Evolutionary conservation across 2,329 filamentous ascomycete species (phyloP), one percentile per base, ranked within the genome.

Genomic region (Alternaria brassicae): DNA sequence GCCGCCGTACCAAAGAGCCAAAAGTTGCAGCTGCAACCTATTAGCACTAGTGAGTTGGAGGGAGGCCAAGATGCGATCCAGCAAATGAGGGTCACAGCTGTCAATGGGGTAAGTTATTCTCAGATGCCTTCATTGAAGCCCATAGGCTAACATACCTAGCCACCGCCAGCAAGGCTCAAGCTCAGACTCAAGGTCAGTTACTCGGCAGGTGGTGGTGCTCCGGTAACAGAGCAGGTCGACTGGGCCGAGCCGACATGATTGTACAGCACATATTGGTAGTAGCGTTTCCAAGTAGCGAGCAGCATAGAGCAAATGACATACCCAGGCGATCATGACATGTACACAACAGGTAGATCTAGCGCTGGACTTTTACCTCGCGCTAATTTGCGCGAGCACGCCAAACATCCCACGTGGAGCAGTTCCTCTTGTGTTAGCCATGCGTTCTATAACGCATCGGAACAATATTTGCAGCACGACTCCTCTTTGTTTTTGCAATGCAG

Each of bases 1-100:
- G 95, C 94, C 41, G 95, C 95, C 1, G 95, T 99, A 53, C 95
- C 95, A 8, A 99, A 98, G 81, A 92, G 91, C 42, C 95, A 99
- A 80, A 97, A 95, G 77, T 81, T 99, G 71, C 93, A 97, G 76
- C 81, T 99, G 66, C 90, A 96, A 76, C 92, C 90, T 58, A 97
- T 99, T 67, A 96, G 92, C 67, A 91, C 87, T 65, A 81, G 89
- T 4, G 91, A 96, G 30, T 76, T 99, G 41, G 87, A 83, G 12
- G 87, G 89, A 6, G 92, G 92, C 13, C 87, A 89, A 40, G 93
- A 97, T 75, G 94, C 93, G 15, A 93, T 90, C 61, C 95, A 98
- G 80, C 85, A 89, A 72, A 96, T 99, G 92, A 90, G 92, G 73
- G 88, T 99, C 61, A 87, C 87, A 59, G 89, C 91, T 63, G 89